These are phyloP conservation scores for Colletotrichum endophyticum DNA, from an alignment of 2,329 filamentous ascomycete genomes.

Conservation along the genomic window DNA sequence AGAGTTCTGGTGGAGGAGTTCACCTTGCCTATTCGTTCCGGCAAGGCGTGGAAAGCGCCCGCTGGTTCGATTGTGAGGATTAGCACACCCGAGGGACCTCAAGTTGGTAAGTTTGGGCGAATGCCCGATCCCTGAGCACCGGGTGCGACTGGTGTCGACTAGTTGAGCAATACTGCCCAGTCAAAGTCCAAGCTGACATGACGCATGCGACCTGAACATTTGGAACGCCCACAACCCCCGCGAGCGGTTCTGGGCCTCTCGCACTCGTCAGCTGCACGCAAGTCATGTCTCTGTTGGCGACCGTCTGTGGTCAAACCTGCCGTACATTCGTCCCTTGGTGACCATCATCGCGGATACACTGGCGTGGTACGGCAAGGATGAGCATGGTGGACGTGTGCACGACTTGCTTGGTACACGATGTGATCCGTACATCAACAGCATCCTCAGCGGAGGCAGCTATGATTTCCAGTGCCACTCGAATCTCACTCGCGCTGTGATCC, in stretches of 20 bases:
- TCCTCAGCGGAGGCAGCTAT: conserved; percentile 71
- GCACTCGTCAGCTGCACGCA: conserved; percentile 79
- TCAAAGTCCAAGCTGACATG: not conserved
- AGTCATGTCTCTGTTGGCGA: conserved; percentile 76
- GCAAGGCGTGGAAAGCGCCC: conserved; percentile 73
- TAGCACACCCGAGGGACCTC: conserved; percentile 76
- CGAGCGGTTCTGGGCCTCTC: conserved; percentile 81
- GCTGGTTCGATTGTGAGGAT: conserved; percentile 74
- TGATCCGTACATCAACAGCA: conserved; percentile 81
- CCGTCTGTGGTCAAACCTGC: conserved; percentile 78
- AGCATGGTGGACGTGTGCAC: conserved; percentile 72
- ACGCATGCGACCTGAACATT: conserved; percentile 75
- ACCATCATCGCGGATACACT: conserved; percentile 76
- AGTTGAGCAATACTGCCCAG: not conserved
- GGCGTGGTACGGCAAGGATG: conserved; percentile 62
- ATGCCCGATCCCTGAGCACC: not conserved
- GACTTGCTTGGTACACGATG: conserved; percentile 84
- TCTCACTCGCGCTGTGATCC: conserved; percentile 73
- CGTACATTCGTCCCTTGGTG: conserved; percentile 76
- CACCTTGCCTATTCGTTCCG: conserved; percentile 74
- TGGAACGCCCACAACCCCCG: conserved; percentile 80
- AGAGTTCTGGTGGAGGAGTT: conserved; percentile 54
- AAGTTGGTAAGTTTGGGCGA: conserved; percentile 59
- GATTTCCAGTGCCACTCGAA: conserved; percentile 89
- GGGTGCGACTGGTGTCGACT: not conserved